Percentiles rank a stretch among this genome's conserved stretches.
Evolutionary conservation across 441 rosid genomes (phyloP).

Genomic region (Gossypium davidsonii): DNA sequence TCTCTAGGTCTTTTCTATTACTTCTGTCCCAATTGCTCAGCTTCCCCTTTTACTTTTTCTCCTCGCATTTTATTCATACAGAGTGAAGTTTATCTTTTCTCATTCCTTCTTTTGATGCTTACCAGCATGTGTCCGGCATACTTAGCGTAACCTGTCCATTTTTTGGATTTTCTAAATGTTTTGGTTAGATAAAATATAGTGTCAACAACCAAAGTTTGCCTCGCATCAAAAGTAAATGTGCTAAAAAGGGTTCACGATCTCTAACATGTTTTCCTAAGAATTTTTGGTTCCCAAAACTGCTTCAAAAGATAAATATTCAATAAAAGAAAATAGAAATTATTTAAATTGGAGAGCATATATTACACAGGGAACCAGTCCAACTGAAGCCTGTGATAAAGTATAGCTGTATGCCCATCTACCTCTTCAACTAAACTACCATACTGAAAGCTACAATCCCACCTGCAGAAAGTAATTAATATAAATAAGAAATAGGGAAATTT

Average conservation of each 20-base stretch:
- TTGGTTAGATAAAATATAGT: neutral
- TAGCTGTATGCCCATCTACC: slow-evolving; percentile 98
- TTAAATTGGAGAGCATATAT: slow-evolving; percentile 19
- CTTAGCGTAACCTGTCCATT: neutral
- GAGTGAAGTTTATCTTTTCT: neutral
- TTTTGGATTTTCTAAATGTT: neutral
- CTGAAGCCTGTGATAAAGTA: slow-evolving; percentile 91
- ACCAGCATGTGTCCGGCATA: neutral
- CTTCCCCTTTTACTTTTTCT: neutral
- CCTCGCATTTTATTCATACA: no score
- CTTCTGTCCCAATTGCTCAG: neutral
- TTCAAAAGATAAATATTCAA: neutral
- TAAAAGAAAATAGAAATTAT: slow-evolving; percentile 11
- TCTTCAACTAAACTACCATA: slow-evolving; percentile 95
- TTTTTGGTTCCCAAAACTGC: neutral
- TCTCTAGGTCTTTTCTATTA: neutral
- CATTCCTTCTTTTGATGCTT: neutral
- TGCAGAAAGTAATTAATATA: slow-evolving; percentile 29
- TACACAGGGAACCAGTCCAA: slow-evolving; percentile 98
- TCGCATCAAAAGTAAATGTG: neutral
- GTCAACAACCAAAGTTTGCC: neutral
- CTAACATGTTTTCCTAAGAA: neutral
- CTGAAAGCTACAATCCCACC: slow-evolving; percentile 99
- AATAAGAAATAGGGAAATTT: neutral
- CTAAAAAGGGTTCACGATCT: neutral